These are phyloP conservation scores for Exophiala phaeomuriformis DNA, from an alignment of 2,329 filamentous ascomycete genomes.

Conservation along the genomic window DNA sequence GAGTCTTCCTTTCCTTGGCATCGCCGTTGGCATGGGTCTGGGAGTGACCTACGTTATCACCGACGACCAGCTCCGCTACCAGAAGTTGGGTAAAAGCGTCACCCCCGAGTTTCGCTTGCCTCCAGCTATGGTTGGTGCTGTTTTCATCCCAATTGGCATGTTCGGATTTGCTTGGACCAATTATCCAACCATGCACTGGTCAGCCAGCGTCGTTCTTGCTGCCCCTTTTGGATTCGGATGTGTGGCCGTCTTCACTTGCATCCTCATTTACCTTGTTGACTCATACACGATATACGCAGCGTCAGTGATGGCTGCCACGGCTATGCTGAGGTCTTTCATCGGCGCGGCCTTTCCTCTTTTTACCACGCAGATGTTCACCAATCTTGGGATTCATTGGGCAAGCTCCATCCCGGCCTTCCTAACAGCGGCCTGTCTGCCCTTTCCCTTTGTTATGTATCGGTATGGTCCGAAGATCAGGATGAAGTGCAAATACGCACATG, in stretches of 20 bases:
- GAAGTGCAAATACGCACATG: no score
- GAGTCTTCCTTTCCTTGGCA: conserved; percentile 59
- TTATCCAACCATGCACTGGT: conserved; percentile 49
- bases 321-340: no score
- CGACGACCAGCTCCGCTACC: conserved; percentile 36
- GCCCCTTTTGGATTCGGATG: conserved; percentile 39
- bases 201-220: conserved; percentile 38
- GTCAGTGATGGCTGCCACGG: no score
- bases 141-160: conserved; percentile 56
- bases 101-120: conserved; percentile 58
- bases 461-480: no score
- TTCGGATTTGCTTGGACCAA: conserved; percentile 66
- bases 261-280: conserved; percentile 40
- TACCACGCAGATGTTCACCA: no score
- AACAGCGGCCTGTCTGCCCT: no score
- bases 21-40: conserved; percentile 43
- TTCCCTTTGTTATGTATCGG: no score
- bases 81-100: conserved; percentile 47
- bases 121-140: conserved; percentile 51
- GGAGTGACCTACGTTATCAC: conserved; percentile 37
- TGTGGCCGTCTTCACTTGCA: conserved; percentile 36
- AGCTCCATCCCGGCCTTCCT: no score
- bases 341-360: no score
- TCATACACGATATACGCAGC: conserved; percentile 40
- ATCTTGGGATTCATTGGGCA: no score